Evolutionary conservation across 1,284 basidiomycete genomes (phyloP).

Genomic region (Gomphus sp.): DNA sequence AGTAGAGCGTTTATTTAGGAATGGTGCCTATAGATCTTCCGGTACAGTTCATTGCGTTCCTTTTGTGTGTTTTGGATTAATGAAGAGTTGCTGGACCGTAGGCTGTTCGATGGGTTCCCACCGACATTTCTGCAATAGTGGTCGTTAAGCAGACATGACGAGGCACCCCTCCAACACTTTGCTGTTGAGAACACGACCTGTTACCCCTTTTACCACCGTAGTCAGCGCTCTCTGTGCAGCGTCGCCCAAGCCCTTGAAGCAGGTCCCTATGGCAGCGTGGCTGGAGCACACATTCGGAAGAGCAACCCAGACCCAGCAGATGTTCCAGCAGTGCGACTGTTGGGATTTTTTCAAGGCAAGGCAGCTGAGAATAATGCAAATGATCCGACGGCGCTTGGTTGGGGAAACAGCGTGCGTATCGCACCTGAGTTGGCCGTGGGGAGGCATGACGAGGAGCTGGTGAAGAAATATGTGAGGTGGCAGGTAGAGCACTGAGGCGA

Average conservation of each 20-base stretch:
- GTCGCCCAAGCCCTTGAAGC: slow-evolving; percentile 18
- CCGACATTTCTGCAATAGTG: slow-evolving; percentile 11
- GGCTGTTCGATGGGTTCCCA: slow-evolving; percentile 12
- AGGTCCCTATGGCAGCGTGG: slow-evolving; percentile 23
- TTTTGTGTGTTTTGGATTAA: not conserved
- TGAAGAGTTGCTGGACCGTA: not conserved
- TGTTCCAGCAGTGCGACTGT: not conserved
- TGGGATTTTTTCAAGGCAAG: not conserved
- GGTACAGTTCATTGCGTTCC: slow-evolving; percentile 20
- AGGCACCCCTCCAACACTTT: not conserved
- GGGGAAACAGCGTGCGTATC: not conserved
- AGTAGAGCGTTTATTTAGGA: slow-evolving; percentile 19
- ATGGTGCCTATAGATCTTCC: slow-evolving; percentile 20
- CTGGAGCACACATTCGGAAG: slow-evolving; percentile 12
- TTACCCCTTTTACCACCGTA: not conserved
- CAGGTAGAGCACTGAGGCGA: no score
- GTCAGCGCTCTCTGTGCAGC: slow-evolving; percentile 15
- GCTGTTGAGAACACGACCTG: not conserved
- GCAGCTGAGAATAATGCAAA: not conserved
- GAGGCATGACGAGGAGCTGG: not conserved
- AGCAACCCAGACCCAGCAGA: not conserved
- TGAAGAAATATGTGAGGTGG: not conserved
- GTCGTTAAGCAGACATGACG: not conserved
- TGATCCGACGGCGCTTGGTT: not conserved
- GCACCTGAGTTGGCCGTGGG: not conserved